Conservation (phyloP, 345 rosid species). For the Schrenkiella parvula region DNA sequence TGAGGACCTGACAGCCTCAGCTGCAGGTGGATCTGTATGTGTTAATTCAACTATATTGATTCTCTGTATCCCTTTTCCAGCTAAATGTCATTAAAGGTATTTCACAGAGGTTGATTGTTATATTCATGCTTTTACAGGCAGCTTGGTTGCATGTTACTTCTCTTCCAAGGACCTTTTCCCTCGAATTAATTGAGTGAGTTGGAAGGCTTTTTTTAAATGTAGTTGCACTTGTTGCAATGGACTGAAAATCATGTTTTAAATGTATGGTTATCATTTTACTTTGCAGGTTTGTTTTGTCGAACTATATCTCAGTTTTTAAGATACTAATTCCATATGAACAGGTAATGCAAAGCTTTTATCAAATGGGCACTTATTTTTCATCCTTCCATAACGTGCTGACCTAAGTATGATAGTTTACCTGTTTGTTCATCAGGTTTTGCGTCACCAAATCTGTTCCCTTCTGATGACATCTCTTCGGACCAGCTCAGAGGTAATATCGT, state of each 20-base stretch:
- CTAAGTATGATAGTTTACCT: constrained; percentile 30
- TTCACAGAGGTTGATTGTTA: constrained; percentile 9
- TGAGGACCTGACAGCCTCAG: constrained; percentile 99
- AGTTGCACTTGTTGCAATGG: neutral
- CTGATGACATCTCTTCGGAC: constrained; percentile 96
- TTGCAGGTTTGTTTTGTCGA: constrained; percentile 85
- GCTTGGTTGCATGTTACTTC: constrained; percentile 73
- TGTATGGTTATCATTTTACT: constrained; percentile 13
- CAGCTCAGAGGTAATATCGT: constrained; percentile 69
- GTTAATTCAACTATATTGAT: constrained; percentile 40
- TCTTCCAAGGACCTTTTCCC: constrained; percentile 83
- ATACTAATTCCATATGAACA: constrained; percentile 69
- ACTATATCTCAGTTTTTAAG: constrained; percentile 77
- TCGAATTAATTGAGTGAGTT: constrained; percentile 92
- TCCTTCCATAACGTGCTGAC: neutral
- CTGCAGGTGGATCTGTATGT: constrained; percentile 99
- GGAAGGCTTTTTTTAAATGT: constrained; percentile 9
- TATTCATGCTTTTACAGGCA: constrained; percentile 52
- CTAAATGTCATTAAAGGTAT: neutral
- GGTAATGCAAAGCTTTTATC: constrained; percentile 42
- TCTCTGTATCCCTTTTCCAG: constrained; percentile 10
- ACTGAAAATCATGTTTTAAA: constrained; percentile 11
- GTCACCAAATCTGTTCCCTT: constrained; percentile 92
- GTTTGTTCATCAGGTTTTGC: constrained; percentile 65
- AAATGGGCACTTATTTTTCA: neutral